phyloP scores from a whole-genome alignment of 257 asterid species.

The Solanum tarapatanum region DNA sequence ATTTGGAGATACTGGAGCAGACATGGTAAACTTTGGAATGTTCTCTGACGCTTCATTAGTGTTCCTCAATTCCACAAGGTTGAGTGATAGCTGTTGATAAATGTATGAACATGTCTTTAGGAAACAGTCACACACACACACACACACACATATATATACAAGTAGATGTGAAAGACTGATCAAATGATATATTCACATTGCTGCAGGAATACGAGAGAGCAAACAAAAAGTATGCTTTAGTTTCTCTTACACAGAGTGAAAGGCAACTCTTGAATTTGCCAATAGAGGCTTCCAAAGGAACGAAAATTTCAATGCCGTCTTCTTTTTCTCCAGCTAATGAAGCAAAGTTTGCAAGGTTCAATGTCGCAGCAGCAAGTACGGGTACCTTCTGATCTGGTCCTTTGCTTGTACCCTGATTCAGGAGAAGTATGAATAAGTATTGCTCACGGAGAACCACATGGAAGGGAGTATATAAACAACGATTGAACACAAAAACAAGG shows the following conservation, averaged over 20 bases:
- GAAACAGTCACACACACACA: background rate
- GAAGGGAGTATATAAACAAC: background rate
- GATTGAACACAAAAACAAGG: background rate
- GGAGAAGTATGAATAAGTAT: background rate
- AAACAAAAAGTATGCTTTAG: background rate
- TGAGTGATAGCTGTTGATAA: constrained; percentile 39
- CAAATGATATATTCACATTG: background rate
- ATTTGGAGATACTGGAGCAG: constrained; percentile 40
- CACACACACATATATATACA: background rate
- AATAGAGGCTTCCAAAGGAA: constrained; percentile 30
- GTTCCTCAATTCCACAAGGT: constrained; percentile 28
- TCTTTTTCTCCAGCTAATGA: constrained; percentile 21
- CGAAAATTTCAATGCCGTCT: constrained; percentile 9
- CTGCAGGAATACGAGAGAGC: background rate
- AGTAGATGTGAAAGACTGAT: background rate
- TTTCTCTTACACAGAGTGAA: constrained; percentile 39
- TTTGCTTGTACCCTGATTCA: constrained; percentile 29
- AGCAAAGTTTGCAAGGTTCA: constrained; percentile 49
- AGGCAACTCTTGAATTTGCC: background rate
- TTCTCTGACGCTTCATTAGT: constrained; percentile 29
- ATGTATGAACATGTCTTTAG: background rate
- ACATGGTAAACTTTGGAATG: constrained; percentile 16
- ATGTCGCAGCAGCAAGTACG: constrained; percentile 22
- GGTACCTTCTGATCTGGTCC: constrained; percentile 31
- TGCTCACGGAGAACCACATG: background rate